These are phyloP conservation scores for Alternaria novae-zelandiae DNA, from an alignment of 2,329 filamentous ascomycete species.

Conservation along the genomic window DNA sequence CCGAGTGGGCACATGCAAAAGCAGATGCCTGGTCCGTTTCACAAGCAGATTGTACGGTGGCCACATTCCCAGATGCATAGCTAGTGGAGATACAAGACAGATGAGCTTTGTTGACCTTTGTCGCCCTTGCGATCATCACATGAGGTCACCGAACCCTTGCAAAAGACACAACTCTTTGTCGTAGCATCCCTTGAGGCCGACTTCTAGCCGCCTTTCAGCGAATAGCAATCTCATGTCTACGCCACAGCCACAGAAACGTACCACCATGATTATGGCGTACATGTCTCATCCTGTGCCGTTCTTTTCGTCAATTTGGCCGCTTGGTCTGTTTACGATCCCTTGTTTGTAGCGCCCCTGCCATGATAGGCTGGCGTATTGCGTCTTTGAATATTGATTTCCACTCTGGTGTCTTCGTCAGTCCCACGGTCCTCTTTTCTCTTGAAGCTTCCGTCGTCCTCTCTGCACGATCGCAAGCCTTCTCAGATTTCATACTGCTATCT, in stretches of 20 bases:
- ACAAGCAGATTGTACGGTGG: background rate
- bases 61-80: background rate
- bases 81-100: background rate
- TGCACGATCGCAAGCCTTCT: background rate
- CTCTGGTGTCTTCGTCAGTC: conserved; percentile 7
- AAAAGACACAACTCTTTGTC: conserved; percentile 8
- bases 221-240: conserved; percentile 9
- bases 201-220: background rate
- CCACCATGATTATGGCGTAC: background rate
- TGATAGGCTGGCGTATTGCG: background rate
- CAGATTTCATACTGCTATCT: background rate
- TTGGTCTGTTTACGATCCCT: background rate
- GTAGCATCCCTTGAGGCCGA: conserved; percentile 1
- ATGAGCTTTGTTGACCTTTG: conserved; percentile 9
- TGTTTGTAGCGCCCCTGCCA: conserved; percentile 11
- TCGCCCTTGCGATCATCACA: background rate
- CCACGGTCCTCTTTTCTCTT: background rate
- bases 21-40: background rate
- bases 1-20: background rate
- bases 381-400: background rate
- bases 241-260: conserved; percentile 11
- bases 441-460: background rate
- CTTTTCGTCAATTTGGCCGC: conserved; percentile 4
- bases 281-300: conserved; percentile 7
- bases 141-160: background rate